A percentile compares a stretch with the other conserved stretches of the same genome.
These are phyloP conservation scores for Fusarium chaquense DNA, from an alignment of 2,329 filamentous ascomycete genomes.

Conservation along the genomic window DNA sequence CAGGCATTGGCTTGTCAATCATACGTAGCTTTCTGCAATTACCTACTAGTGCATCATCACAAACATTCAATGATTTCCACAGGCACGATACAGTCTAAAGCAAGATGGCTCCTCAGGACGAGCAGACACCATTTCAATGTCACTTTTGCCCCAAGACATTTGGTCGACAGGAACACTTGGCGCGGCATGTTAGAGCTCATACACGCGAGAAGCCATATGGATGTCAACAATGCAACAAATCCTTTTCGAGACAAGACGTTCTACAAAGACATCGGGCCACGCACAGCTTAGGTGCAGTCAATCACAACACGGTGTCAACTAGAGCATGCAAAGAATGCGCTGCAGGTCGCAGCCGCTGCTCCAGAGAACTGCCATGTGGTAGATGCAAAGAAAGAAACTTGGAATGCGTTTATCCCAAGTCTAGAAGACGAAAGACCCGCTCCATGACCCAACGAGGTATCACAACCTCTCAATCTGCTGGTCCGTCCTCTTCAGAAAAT, in stretches of 20 bases:
- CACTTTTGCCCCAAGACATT: conserved; percentile 16
- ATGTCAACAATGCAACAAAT: conserved; percentile 28
- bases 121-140: conserved; percentile 2
- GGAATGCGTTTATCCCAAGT: conserved; percentile 19
- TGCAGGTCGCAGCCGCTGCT: conserved; percentile 30
- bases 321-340: conserved; percentile 37
- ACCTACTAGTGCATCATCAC: not conserved
- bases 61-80: not conserved
- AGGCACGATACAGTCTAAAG: not conserved
- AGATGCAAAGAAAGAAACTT: conserved; percentile 22
- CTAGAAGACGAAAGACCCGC: conserved; percentile 8
- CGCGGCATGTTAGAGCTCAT: conserved; percentile 31
- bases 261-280: conserved; percentile 28
- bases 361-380: conserved; percentile 28
- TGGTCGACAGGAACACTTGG: conserved; percentile 30
- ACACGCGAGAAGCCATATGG: conserved; percentile 35
- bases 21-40: not conserved
- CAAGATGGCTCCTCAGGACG: conserved; percentile 4
- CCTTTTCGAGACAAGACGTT: conserved; percentile 34
- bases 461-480: not conserved
- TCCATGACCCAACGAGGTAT: not conserved
- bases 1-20: not conserved
- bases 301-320: not conserved
- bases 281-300: not conserved
- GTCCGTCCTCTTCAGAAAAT: not conserved